These are phyloP conservation scores for Iberis pinnata DNA, from an alignment of 345 rosid genomes.

Conservation along the genomic window DNA sequence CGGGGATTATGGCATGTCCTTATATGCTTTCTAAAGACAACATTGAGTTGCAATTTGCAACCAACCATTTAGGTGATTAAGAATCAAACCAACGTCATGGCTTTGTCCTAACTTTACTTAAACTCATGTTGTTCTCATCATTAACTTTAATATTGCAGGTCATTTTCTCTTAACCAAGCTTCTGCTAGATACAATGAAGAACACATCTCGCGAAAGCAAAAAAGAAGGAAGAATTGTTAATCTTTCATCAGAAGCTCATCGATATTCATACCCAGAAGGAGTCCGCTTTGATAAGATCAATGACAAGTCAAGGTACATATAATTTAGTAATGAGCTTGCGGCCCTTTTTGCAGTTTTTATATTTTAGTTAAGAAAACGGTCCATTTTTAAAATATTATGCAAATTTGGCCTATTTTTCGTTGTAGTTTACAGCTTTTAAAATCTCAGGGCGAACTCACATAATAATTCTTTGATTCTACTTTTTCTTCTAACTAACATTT, in stretches of 20 bases:
- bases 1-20: slow-evolving; percentile 41
- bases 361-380: too few relatives aligned
- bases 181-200: slow-evolving; percentile 50
- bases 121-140: neutral
- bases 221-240: slow-evolving; percentile 56
- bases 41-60: slow-evolving; percentile 49
- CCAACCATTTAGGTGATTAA: slow-evolving; percentile 49
- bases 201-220: slow-evolving; percentile 39
- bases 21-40: slow-evolving; percentile 46
- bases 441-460: too few relatives aligned
- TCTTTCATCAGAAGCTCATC: slow-evolving; percentile 44
- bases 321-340: too few relatives aligned
- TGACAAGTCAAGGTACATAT: slow-evolving; percentile 37
- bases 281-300: slow-evolving; percentile 47
- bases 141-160: slow-evolving; percentile 31
- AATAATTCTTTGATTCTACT: neutral
- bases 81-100: neutral
- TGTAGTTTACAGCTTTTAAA: too few relatives aligned
- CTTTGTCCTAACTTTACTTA: neutral
- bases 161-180: slow-evolving; percentile 62
- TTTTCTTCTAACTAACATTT: neutral
- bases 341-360: too few relatives aligned
- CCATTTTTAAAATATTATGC: too few relatives aligned
- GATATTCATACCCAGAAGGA: slow-evolving; percentile 37
- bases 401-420: too few relatives aligned